These are phyloP conservation scores for Trichoderma semiorbis DNA, from an alignment of 2,329 filamentous ascomycete species.

Conservation along the genomic window DNA sequence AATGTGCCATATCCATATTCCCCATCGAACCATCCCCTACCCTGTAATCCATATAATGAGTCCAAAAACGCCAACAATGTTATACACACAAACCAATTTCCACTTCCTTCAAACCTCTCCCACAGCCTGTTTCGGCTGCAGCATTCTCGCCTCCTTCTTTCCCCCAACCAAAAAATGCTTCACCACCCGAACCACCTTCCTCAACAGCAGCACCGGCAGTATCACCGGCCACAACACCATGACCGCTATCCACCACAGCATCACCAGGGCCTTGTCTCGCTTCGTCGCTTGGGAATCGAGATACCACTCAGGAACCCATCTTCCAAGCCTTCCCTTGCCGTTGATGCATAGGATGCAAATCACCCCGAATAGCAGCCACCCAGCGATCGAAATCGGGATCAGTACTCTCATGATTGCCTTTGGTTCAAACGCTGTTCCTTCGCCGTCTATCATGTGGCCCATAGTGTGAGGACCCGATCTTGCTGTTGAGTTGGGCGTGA, in stretches of 20 bases:
- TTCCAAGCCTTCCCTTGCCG: constrained; percentile 27
- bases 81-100: not conserved
- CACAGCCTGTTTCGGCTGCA: not conserved
- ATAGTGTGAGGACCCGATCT: not conserved
- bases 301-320: constrained; percentile 36
- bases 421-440: constrained; percentile 3
- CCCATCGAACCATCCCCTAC: not conserved
- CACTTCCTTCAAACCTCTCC: not conserved
- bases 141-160: not conserved
- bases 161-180: not conserved
- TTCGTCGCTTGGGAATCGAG: constrained; percentile 25
- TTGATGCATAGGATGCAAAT: constrained; percentile 34
- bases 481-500: not conserved
- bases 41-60: not conserved
- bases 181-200: not conserved
- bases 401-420: constrained; percentile 24
- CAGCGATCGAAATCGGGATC: constrained; percentile 26
- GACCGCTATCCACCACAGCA: constrained; percentile 30
- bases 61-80: not conserved
- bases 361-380: constrained; percentile 32
- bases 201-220: constrained; percentile 51
- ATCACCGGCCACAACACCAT: constrained; percentile 53
- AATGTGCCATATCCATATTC: not conserved
- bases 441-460: not conserved
- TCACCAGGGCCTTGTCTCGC: constrained; percentile 25